Evolutionary conservation across 805 yeast genomes (phyloP), one percentile per base, ranked within the genome.

Genomic region (Yamadazyma takamatsuzukensis): DNA sequence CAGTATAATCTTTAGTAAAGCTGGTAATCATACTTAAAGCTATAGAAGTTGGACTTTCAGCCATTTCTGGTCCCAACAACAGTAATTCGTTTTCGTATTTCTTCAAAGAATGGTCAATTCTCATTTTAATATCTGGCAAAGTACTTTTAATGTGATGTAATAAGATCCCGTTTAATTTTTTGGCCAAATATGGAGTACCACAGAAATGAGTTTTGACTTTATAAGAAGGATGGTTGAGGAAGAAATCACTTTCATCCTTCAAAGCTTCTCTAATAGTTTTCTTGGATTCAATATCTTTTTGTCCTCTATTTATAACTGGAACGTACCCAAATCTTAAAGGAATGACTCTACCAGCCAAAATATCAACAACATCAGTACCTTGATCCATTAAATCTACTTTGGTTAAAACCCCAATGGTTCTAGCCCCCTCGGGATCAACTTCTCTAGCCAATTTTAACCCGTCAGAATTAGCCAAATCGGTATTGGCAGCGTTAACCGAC

Each of bases 171-270:
- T 86, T 93, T 53, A 93, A 75, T 61, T 88, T 86, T 56, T 87
- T 84, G 32, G 97, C 96, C 54, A 93, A 70, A 59, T 83, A 93
- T 25, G 97, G 97, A n/a, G 98, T 93, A 59, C 98, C 98, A 63
- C 98, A 93, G 65, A 80, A 90, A 53, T 86, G 94, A 6, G 97
- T 90, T 57, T 90, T 93, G 19, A 93, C 82, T 48, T 87, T 76
- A 63, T 93, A 93, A 15, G 95, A 78, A 6, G 96, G 80, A 60
- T 93, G 98, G 46, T 74, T 72, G 60, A 86, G 96, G 52, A 93
- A 93, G 51, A 78, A 93, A 19, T 68, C 60, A 37, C 72, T 73
- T 66, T 93, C 98, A 55, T 83, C 86, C 25, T 73, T 71, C 45
- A 93, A 70, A 1, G 98, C 97, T 24, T 79, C 82, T 56, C 89